Conservation (phyloP, 2,329 filamentous ascomycete species). For the Cercospora sp. region DNA sequence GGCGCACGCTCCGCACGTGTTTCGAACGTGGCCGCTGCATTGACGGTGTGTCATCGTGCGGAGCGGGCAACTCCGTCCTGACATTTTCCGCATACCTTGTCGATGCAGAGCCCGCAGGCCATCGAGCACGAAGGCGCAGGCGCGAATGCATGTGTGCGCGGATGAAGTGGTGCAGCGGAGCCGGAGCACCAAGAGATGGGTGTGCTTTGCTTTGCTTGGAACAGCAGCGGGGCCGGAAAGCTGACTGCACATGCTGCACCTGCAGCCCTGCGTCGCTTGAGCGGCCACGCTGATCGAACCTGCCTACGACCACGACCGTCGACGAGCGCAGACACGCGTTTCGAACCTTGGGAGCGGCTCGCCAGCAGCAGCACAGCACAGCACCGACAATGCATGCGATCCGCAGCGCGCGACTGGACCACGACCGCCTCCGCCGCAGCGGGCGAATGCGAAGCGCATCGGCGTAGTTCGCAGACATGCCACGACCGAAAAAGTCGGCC, state of each 20-base stretch:
- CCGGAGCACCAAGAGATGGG: background rate
- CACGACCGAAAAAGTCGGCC: slow-evolving; percentile 64
- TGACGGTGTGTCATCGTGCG: background rate
- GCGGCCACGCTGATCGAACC: background rate
- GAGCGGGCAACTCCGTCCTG: background rate
- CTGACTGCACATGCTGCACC: background rate
- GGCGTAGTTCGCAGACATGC: slow-evolving; percentile 50
- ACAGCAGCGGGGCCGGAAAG: background rate
- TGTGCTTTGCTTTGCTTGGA: background rate
- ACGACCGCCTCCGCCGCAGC: background rate
- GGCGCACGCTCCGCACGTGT: background rate
- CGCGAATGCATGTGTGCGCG: background rate
- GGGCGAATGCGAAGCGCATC: background rate
- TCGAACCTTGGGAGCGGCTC: background rate
- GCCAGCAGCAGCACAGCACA: background rate
- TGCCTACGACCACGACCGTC: background rate
- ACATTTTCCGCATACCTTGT: background rate
- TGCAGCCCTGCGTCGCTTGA: background rate
- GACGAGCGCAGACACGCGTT: background rate
- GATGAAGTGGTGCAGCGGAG: background rate
- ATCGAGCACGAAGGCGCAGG: background rate
- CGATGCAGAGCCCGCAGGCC: background rate
- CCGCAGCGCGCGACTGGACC: background rate
- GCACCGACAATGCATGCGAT: background rate
- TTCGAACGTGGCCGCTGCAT: background rate